A percentile compares a stretch with the other conserved stretches of the same genome.
Conservation (phyloP, 139 green algal genomes). For the Chlamydomonas sp. region DNA sequence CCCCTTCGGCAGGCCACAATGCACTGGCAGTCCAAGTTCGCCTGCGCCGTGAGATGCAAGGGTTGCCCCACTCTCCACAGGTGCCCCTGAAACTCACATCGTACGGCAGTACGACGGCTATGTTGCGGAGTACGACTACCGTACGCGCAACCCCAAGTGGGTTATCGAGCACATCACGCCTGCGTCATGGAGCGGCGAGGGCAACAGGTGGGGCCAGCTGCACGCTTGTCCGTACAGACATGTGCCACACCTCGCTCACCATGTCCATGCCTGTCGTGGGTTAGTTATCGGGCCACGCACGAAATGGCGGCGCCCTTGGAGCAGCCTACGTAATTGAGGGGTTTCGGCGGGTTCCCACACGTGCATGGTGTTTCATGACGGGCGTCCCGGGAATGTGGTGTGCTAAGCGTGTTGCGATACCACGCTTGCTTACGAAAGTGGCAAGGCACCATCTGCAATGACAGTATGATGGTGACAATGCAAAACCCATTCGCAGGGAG, state of each 20-base stretch:
- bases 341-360: too few species aligned
- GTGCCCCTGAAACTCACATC: conserved; percentile 47
- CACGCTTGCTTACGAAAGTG: too few species aligned
- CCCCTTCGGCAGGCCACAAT: not conserved
- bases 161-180: conserved; percentile 78
- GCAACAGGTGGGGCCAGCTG: conserved; percentile 46
- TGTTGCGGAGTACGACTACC: conserved; percentile 71
- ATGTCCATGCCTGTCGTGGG: not conserved
- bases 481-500: not conserved
- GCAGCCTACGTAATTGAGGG: too few species aligned
- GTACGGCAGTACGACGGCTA: conserved; percentile 67
- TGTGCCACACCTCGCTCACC: not conserved
- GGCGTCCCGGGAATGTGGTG: too few species aligned
- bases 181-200: conserved; percentile 46
- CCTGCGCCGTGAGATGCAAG: not conserved
- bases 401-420: too few species aligned
- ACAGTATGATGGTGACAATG: too few species aligned
- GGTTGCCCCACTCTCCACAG: not conserved
- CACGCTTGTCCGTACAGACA: not conserved
- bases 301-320: too few species aligned
- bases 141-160: conserved; percentile 82
- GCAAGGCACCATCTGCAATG: too few species aligned
- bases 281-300: not conserved
- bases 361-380: too few species aligned
- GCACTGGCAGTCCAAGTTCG: not conserved